Evolutionary conservation across 2,329 filamentous ascomycete species (phyloP).

Genomic region (Rugonectria rugulosa): DNA sequence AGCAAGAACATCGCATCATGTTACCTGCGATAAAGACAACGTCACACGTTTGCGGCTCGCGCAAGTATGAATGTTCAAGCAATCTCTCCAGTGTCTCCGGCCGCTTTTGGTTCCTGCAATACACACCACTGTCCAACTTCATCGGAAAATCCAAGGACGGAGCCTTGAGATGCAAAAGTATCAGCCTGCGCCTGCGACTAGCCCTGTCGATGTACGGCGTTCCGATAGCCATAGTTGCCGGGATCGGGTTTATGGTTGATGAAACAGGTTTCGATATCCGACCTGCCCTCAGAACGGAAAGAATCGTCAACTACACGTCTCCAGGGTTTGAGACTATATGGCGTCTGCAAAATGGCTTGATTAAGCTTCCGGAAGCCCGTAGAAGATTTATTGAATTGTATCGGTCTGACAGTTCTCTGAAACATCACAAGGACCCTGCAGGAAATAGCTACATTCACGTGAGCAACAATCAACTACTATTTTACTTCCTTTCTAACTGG

Average conservation of each 20-base stretch:
- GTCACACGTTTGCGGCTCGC: no score
- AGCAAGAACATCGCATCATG: no score
- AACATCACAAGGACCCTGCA: constrained; percentile 1
- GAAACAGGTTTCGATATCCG: background rate
- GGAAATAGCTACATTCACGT: constrained; percentile 10
- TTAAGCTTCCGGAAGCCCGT: background rate
- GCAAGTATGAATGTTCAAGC: background rate
- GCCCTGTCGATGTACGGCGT: background rate
- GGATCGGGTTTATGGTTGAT: no score
- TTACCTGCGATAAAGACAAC: no score
- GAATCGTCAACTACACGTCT: constrained; percentile 1
- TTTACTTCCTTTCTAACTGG: background rate
- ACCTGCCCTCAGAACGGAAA: background rate
- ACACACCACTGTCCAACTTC: background rate
- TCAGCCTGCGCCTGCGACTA: no score
- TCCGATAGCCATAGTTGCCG: background rate
- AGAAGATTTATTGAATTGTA: background rate
- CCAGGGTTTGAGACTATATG: constrained; percentile 10
- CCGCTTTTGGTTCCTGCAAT: background rate
- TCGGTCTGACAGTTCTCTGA: background rate
- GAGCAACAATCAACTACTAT: no score
- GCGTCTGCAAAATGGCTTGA: background rate
- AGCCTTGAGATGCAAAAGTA: no score
- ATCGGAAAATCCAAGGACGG: background rate
- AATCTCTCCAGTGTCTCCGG: background rate